Evolutionary conservation across 2,329 filamentous ascomycete genomes (phyloP), one percentile per base, ranked within the genome.

Genomic region (Cadophora luteo-olivacea): DNA sequence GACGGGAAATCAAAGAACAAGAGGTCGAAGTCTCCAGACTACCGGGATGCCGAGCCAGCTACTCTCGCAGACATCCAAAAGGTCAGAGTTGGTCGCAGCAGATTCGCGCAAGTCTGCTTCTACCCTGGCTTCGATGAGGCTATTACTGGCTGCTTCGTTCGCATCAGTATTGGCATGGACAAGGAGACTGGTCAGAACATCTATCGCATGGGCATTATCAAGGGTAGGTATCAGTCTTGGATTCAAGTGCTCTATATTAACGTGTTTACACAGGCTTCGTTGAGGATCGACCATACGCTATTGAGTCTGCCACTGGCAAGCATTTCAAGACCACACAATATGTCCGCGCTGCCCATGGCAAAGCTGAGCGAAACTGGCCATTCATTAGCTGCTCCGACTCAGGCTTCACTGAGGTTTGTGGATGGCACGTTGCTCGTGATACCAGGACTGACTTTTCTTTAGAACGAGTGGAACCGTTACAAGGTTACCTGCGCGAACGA

Each of bases 71-170:
- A 98, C 78, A 89, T 95, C 72, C 92, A 98, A 77, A 89, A 92
- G 62, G 88, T 95, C 64, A 89, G 93, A 67, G 87, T 99, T 68
- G 93, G 94, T 61, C 89, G 96, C 70, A 91, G 88, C 73, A 92
- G 94, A 76, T 97, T 99, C 79, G 91, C 92, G 7, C 89, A 95
- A 76, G 91, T 97, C 66, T 97, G 94, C 84, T 97, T 97, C 82
- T 95, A 94, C 74, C 96, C 96, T 12, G 91, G 91, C 4, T 97
- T 99, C 73, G 92, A 97, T 66, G 83, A 91, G 9, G 86, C 91
- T 36, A 92, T 97, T 75, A 88, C 85, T 19, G 93, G 93, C 63
- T 97, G 94, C 79, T 99, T 92, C 78, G 91, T 91, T 48, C 92
- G 96, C 63, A 89, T 98, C 72, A 92, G 90, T 70, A 88, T 97